A percentile compares a stretch with the other conserved stretches of the same genome.
These are phyloP conservation scores for Diospyros kaki DNA, from an alignment of 148 eudicot genomes.

Conservation along the genomic window DNA sequence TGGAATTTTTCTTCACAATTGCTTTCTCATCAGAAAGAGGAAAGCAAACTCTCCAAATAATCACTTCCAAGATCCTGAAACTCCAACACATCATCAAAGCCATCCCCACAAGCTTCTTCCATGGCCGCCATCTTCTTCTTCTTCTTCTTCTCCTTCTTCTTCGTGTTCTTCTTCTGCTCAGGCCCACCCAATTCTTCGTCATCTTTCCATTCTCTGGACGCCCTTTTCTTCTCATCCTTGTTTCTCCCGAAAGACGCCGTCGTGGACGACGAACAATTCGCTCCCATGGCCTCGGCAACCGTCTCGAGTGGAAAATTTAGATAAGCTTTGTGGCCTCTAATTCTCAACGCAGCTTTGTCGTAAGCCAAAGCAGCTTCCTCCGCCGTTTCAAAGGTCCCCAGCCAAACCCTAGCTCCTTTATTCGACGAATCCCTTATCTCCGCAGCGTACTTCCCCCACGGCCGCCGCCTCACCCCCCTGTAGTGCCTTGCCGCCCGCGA, in stretches of 20 bases:
- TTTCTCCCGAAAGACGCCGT: no score
- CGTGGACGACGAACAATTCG: not conserved
- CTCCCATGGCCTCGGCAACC: slow-evolving; percentile 14
- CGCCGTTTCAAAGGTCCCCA: slow-evolving; percentile 73
- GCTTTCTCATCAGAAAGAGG: slow-evolving; percentile 18
- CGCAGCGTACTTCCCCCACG: slow-evolving; percentile 87
- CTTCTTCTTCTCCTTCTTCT: slow-evolving; percentile 29
- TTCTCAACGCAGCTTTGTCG: slow-evolving; percentile 77
- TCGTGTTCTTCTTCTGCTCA: slow-evolving; percentile 22
- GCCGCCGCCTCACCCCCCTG: slow-evolving; percentile 81
- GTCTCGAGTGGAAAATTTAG: slow-evolving; percentile 55
- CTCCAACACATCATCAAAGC: slow-evolving; percentile 41
- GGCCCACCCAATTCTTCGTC: slow-evolving; percentile 1
- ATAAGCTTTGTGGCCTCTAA: slow-evolving; percentile 62
- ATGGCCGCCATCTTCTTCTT: slow-evolving; percentile 32
- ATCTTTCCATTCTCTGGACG: slow-evolving; percentile 22
- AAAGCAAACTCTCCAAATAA: slow-evolving; percentile 57
- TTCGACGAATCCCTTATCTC: slow-evolving; percentile 77
- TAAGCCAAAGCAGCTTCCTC: slow-evolving; percentile 89
- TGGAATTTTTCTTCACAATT: no score
- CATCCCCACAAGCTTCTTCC: slow-evolving; percentile 17
- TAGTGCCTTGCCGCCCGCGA: slow-evolving; percentile 37
- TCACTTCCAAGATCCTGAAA: slow-evolving; percentile 68
- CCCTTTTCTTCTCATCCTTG: slow-evolving; percentile 22
- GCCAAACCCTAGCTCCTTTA: slow-evolving; percentile 76